Conservation (phyloP, 257 asterid species). For the Solanum medicagineum region DNA sequence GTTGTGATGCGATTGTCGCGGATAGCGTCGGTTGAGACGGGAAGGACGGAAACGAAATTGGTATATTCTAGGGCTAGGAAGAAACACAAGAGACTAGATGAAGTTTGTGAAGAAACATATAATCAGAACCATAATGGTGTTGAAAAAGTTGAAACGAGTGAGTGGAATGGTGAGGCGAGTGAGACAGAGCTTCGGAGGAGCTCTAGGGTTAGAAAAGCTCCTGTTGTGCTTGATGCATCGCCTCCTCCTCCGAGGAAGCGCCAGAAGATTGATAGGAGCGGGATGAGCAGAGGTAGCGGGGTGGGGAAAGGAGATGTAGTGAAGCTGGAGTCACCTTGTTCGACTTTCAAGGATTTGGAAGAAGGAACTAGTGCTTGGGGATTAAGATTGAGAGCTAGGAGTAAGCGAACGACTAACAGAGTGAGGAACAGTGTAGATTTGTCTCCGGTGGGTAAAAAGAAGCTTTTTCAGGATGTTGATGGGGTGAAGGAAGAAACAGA, state of each 20-base stretch:
- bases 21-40: constrained; percentile 35
- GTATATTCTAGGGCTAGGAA: constrained; percentile 53
- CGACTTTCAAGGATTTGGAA: constrained; percentile 33
- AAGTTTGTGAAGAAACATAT: constrained; percentile 63
- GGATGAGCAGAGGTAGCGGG: constrained; percentile 16
- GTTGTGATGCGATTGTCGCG: constrained; percentile 68
- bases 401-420: constrained; percentile 12
- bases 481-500: constrained; percentile 19
- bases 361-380: constrained; percentile 40
- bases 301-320: constrained; percentile 24
- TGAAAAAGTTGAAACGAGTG: constrained; percentile 19
- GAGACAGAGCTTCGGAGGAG: constrained; percentile 68
- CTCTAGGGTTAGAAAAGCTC: constrained; percentile 73
- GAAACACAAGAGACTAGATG: constrained; percentile 76
- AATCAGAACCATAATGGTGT: constrained; percentile 42
- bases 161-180: constrained; percentile 24
- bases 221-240: constrained; percentile 83
- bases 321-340: constrained; percentile 23
- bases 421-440: constrained; percentile 21
- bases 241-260: constrained; percentile 76
- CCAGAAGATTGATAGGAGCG: constrained; percentile 29
- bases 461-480: constrained; percentile 46
- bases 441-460: constrained; percentile 41
- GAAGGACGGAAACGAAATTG: constrained; percentile 39
- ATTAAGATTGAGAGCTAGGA: constrained; percentile 58